phyloP scores from a whole-genome alignment of 1,284 basidiomycete species.

The Salmacisia buchloeana region DNA sequence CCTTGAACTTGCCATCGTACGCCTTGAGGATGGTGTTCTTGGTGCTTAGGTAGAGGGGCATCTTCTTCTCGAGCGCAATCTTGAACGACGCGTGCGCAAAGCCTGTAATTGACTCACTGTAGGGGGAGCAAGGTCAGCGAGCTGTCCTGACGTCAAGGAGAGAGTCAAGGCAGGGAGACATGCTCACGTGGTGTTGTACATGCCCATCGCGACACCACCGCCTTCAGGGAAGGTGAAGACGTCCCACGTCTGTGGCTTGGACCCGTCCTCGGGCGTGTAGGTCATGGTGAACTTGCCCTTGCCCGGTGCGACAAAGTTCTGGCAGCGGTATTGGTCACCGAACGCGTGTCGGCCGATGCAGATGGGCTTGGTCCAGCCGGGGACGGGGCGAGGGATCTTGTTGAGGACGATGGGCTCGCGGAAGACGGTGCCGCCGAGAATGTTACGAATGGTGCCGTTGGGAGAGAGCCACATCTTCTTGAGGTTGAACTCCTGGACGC shows the following conservation, averaged over 20 bases:
- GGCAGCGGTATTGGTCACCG: slow-evolving; percentile 69
- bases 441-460: slow-evolving; percentile 67
- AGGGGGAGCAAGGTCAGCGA: background rate
- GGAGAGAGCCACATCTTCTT: slow-evolving; percentile 73
- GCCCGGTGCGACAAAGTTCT: slow-evolving; percentile 45
- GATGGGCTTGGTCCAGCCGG: slow-evolving; percentile 92
- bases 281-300: slow-evolving; percentile 45
- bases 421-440: slow-evolving; percentile 96
- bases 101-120: slow-evolving; percentile 71
- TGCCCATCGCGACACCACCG: slow-evolving; percentile 53
- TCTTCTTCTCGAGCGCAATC: slow-evolving; percentile 92
- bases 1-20: slow-evolving; percentile 90
- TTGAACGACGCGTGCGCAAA: slow-evolving; percentile 98
- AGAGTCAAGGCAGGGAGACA: background rate
- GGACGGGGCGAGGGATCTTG: slow-evolving; percentile 80
- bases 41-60: slow-evolving; percentile 61
- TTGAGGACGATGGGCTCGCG: slow-evolving; percentile 92
- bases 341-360: slow-evolving; percentile 95
- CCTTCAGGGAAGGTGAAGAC: slow-evolving; percentile 42
- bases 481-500: slow-evolving; percentile 74
- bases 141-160: background rate
- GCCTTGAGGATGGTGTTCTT: slow-evolving; percentile 51
- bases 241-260: slow-evolving; percentile 29
- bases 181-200: slow-evolving; percentile 47
- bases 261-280: slow-evolving; percentile 38